Conservation (phyloP, 306 rosid genomes). For the Canavalia gladiata region DNA sequence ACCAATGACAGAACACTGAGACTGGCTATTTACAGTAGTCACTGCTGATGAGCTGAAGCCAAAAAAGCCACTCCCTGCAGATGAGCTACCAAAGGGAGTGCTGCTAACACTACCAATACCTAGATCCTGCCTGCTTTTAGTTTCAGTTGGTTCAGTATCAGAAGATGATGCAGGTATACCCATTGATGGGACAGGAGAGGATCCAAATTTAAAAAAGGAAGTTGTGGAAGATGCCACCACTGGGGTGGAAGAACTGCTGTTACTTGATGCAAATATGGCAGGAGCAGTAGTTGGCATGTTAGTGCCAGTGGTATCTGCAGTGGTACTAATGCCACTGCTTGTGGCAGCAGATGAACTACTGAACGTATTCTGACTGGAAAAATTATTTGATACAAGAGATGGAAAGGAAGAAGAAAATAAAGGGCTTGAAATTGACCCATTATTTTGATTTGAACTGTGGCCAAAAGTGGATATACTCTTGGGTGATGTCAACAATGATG, state of each 20-base stretch:
- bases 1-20: slow-evolving; percentile 51
- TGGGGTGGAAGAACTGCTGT: slow-evolving; percentile 42
- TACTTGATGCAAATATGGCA: slow-evolving; percentile 44
- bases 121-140: slow-evolving; percentile 59
- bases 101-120: slow-evolving; percentile 55
- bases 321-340: slow-evolving; percentile 13
- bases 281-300: slow-evolving; percentile 47
- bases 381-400: slow-evolving; percentile 50
- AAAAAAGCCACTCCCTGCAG: slow-evolving; percentile 60
- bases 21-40: slow-evolving; percentile 58
- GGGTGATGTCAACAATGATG: slow-evolving; percentile 53
- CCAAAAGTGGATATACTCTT: slow-evolving; percentile 51
- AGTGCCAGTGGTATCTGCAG: slow-evolving; percentile 45
- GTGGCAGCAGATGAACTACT: slow-evolving; percentile 47
- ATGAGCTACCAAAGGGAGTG: slow-evolving; percentile 52
- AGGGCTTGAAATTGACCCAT: slow-evolving; percentile 59
- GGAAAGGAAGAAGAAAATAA: slow-evolving; percentile 50
- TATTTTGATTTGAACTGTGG: slow-evolving; percentile 56
- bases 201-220: slow-evolving; percentile 60
- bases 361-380: slow-evolving; percentile 54
- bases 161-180: slow-evolving; percentile 51
- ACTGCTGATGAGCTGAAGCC: slow-evolving; percentile 66
- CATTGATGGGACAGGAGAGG: slow-evolving; percentile 48
- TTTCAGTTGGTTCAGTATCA: slow-evolving; percentile 47
- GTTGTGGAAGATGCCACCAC: slow-evolving; percentile 53